Evolutionary conservation across 305 asterid genomes (phyloP).

Genomic region (Fraxinus greggii): DNA sequence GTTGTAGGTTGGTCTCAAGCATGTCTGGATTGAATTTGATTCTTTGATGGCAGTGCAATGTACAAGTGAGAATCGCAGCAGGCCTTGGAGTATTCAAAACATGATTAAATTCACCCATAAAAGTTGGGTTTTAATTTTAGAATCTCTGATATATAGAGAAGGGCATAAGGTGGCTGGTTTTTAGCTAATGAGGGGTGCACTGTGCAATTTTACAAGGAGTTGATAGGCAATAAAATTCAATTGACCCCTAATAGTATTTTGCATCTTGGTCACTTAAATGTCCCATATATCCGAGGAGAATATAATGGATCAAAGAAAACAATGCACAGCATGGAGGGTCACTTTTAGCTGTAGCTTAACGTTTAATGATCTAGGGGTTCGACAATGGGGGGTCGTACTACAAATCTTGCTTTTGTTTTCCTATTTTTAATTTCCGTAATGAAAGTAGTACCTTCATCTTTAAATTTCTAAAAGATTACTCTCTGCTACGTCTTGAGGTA

Average conservation of each 20-base stretch:
- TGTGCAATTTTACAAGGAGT: background rate
- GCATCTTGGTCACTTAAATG: background rate
- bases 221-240: background rate
- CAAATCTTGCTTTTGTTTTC: background rate
- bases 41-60: background rate
- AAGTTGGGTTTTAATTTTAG: background rate
- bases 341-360: background rate
- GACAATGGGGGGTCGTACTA: background rate
- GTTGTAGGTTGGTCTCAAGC: background rate
- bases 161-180: background rate
- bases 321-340: background rate
- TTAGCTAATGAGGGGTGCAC: background rate
- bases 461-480: background rate
- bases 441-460: background rate
- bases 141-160: background rate
- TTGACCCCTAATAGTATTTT: background rate
- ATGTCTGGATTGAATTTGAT: background rate
- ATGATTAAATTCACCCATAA: background rate
- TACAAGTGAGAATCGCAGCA: background rate
- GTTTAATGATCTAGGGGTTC: background rate
- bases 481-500: background rate
- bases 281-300: background rate
- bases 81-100: background rate
- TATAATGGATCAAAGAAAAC: background rate
- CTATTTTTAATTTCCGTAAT: background rate